Base-by-base conservation (phyloP, 2,329 filamentous ascomycete genomes). In the Xylariomycetidae sp. region DNA sequence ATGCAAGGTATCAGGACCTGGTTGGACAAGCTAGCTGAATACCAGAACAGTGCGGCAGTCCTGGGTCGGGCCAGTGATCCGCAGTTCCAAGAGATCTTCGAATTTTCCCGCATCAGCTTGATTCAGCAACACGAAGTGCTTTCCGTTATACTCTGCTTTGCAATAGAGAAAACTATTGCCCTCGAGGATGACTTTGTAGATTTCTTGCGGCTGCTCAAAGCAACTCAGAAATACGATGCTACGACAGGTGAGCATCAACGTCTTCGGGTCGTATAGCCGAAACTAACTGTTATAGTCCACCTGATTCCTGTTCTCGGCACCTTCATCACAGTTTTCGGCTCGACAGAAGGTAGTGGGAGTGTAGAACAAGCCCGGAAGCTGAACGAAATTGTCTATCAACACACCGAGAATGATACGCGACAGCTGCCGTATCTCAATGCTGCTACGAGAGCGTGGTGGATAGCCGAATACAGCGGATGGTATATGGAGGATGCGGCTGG, bases 381-480 rank as follows among this genome's bases (percentile, higher is more conserved):
- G 2, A 80, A 95, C 53, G 62, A 71, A 11, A 67, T 78, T 22
- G 70, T 96, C 15, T 78, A 82, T 45, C 72, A 75, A 23, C 72
- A 75, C 13, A 66, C 76, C 28, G 84, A 88, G 31, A 77, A 80
- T 39, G 68, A 82, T 26, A 64, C 72, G 12, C 95, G 88, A 85
- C 69, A 74, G 15, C 58, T 94, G 25, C 70, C 81, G 12, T 83
- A 82, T 47, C 72, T 97, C 10, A 83, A 89, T 49, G 86, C 89
- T 28, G 83, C 87, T 4, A 74, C 89, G 10, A 74, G 78, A 34
- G 77, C 83, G 4, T 88, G 86, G 74, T 98, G 92, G 92, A 73
- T 96, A 29, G 82, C 87, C 19, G 88, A 97, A 53, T 96, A 96
- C 61, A 92, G 86, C 46, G 87, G 88, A 3, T 86, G 88, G 69